Percentiles rank a stretch among this genome's conserved stretches.
Conservation (phyloP, 1,284 basidiomycete species). For the Golubevia sp. region DNA sequence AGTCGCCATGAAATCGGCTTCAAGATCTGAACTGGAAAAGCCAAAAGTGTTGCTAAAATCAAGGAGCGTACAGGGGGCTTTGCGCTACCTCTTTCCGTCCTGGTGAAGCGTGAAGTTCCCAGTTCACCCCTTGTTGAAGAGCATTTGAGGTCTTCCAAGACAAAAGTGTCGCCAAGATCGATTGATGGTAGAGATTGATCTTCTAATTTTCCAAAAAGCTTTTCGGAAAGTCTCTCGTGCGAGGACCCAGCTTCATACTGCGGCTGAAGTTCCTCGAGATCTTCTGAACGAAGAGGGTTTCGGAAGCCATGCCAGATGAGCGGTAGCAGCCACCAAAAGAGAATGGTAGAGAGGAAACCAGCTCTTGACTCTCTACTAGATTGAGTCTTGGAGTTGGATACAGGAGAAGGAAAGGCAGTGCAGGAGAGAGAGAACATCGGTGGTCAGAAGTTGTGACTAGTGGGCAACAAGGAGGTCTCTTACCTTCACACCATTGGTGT, state of each 20-base stretch:
- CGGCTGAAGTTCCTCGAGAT: conserved; percentile 26
- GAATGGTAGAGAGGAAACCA: conserved; percentile 29
- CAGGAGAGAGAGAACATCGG: background rate
- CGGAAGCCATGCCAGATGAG: conserved; percentile 26
- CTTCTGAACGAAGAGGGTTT: conserved; percentile 20
- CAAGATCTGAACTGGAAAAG: conserved; percentile 22
- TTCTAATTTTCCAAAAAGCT: background rate
- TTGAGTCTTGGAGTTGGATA: background rate
- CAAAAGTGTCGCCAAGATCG: background rate
- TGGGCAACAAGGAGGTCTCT: no score
- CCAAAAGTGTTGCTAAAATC: conserved; percentile 13
- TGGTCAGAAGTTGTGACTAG: no score
- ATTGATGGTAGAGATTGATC: background rate
- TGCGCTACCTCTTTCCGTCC: no score
- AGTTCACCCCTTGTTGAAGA: no score
- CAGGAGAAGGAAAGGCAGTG: background rate
- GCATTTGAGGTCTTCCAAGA: background rate
- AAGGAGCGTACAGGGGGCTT: background rate
- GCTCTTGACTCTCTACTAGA: conserved; percentile 26
- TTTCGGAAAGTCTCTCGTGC: background rate
- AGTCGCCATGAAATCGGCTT: conserved; percentile 25
- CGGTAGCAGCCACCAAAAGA: conserved; percentile 36
- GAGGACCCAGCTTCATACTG: conserved; percentile 20
- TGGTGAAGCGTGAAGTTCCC: no score
- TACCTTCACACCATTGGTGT: conserved; percentile 15